Percentiles rank a stretch among this genome's conserved stretches.
phyloP scores from a whole-genome alignment of 176 grass and related monocot genomes.

The Oryza glumipatula region DNA sequence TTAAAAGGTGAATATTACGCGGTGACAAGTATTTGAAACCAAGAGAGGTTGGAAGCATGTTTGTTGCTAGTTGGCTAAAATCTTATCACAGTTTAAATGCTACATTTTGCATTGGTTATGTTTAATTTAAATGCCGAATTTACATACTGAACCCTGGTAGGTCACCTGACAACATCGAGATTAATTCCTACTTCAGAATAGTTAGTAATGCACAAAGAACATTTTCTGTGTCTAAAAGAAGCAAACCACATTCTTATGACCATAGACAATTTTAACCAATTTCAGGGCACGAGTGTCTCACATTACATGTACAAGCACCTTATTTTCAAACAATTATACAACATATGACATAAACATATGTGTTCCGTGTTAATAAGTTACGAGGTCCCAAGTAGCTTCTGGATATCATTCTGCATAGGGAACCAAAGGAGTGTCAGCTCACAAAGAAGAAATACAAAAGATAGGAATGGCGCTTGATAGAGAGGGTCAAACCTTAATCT shows the following conservation, averaged over 20 bases:
- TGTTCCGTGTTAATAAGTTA: neutral
- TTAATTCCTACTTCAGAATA: neutral
- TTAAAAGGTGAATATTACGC: too few relatives aligned
- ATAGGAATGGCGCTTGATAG: neutral
- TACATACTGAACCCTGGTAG: neutral
- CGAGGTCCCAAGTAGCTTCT: slow-evolving; percentile 25
- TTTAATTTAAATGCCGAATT: too few relatives aligned
- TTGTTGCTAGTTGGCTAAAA: too few relatives aligned
- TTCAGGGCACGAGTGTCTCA: neutral
- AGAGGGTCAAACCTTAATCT: slow-evolving; percentile 46
- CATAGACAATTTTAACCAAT: neutral
- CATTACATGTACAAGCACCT: neutral
- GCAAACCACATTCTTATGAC: neutral
- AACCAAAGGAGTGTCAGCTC: neutral
- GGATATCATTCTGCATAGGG: slow-evolving; percentile 42
- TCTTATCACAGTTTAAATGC: too few relatives aligned
- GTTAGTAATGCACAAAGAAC: neutral
- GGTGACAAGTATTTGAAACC: too few relatives aligned
- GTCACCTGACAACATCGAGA: neutral
- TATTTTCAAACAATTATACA: neutral
- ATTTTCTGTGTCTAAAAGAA: neutral
- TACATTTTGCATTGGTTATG: too few relatives aligned
- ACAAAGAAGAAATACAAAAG: neutral
- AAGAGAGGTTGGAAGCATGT: too few relatives aligned
- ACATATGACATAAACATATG: neutral